Percentiles rank a stretch among this genome's conserved stretches.
These are phyloP conservation scores for Lasiodiplodia citricola DNA, from an alignment of 2,329 filamentous ascomycete genomes.

Conservation along the genomic window DNA sequence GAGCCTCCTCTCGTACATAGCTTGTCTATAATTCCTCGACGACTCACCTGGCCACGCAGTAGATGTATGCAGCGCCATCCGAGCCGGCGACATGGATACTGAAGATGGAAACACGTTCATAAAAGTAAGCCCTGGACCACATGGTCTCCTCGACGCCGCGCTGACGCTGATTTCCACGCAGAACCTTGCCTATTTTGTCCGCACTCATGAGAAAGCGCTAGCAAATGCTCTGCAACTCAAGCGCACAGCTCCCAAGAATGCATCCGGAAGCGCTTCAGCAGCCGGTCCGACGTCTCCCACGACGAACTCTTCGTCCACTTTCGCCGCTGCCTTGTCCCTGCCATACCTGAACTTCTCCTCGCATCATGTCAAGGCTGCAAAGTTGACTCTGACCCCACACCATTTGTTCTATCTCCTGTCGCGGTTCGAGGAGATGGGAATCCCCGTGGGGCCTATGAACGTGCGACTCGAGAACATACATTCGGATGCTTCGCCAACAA, in stretches of 20 bases:
- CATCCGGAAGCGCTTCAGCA: constrained; percentile 57
- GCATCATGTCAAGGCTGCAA: constrained; percentile 83
- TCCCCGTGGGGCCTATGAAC: constrained; percentile 94
- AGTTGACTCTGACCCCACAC: constrained; percentile 90
- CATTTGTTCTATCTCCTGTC: constrained; percentile 97
- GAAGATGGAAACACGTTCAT: constrained; percentile 90
- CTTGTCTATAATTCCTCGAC: constrained; percentile 19
- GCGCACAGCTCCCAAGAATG: constrained; percentile 73
- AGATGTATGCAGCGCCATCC: constrained; percentile 20
- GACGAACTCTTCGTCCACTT: constrained; percentile 66
- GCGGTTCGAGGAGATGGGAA: constrained; percentile 89
- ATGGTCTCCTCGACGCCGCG: not conserved
- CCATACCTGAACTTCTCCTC: constrained; percentile 85
- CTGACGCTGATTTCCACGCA: constrained; percentile 45
- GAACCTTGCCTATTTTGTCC: constrained; percentile 96
- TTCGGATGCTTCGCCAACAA: constrained; percentile 81
- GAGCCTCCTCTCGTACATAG: constrained; percentile 17
- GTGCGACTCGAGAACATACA: constrained; percentile 93
- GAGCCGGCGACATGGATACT: constrained; percentile 68
- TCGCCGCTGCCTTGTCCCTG: constrained; percentile 85
- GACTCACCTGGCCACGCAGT: constrained; percentile 21
- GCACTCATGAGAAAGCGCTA: constrained; percentile 94
- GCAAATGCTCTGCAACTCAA: constrained; percentile 92
- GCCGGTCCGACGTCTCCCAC: constrained; percentile 60
- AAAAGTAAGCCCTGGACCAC: constrained; percentile 65